Percentiles rank a stretch among this genome's conserved stretches.
Evolutionary conservation across 306 rosid species (phyloP).

Genomic region (Fragaria vesca): DNA sequence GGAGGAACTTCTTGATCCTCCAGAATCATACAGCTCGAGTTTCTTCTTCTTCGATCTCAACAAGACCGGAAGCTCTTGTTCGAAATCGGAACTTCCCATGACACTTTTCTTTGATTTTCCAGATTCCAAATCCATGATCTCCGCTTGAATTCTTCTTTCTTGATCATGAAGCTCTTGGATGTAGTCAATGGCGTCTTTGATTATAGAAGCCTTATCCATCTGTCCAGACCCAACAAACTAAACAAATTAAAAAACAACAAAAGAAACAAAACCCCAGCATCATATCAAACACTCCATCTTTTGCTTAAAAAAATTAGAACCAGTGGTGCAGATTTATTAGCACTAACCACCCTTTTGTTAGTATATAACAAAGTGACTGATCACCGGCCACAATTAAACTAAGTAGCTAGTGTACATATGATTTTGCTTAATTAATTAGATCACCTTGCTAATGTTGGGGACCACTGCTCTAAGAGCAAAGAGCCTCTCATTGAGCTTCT

Average conservation of each 20-base stretch:
- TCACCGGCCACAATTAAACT: not conserved
- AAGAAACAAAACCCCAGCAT: not conserved
- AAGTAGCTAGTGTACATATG: not conserved
- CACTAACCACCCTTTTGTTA: slow-evolving; percentile 6
- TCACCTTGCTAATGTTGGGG: slow-evolving; percentile 92
- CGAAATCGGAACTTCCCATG: slow-evolving; percentile 27
- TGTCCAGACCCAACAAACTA: slow-evolving; percentile 23
- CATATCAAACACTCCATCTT: not conserved
- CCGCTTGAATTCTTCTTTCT: slow-evolving; percentile 65
- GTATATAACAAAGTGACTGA: not conserved
- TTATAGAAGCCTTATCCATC: slow-evolving; percentile 99
- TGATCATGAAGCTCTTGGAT: slow-evolving; percentile 76
- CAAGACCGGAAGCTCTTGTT: slow-evolving; percentile 54
- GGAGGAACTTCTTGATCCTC: slow-evolving; percentile 51
- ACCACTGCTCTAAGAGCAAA: slow-evolving; percentile 93
- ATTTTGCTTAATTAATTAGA: not conserved
- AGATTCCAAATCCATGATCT: slow-evolving; percentile 74
- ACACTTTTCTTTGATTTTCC: slow-evolving; percentile 45
- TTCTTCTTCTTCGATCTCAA: slow-evolving; percentile 78
- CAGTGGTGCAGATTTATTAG: not conserved
- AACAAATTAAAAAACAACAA: not conserved
- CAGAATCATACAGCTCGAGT: slow-evolving; percentile 42
- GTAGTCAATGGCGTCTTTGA: slow-evolving; percentile 87
- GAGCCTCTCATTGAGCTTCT: slow-evolving; percentile 87
- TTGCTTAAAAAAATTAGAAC: not conserved